Conservation (phyloP, 2,329 filamentous ascomycete species). For the Aspergillus phoenicis region DNA sequence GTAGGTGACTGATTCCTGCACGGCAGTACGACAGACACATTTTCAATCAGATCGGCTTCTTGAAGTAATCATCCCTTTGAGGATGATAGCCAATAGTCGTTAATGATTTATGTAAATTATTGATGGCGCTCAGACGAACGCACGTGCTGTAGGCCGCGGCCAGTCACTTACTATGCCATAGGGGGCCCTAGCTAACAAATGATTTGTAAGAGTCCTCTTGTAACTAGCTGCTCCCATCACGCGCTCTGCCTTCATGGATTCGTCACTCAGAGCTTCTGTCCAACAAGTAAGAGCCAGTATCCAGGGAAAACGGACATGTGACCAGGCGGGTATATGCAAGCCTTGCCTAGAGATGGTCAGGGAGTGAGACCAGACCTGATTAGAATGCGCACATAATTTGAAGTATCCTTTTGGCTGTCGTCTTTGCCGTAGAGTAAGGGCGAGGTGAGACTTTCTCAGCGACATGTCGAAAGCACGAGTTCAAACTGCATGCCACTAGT, state of each 20-base stretch:
- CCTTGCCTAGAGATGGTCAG: background rate
- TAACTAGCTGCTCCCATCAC: background rate
- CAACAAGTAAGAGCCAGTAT: background rate
- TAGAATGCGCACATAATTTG: background rate
- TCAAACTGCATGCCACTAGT: background rate
- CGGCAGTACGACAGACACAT: background rate
- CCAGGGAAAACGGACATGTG: conserved; percentile 1
- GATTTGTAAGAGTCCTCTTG: background rate
- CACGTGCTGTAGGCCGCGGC: background rate
- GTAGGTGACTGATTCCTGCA: background rate
- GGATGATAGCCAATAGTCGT: background rate
- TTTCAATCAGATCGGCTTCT: background rate
- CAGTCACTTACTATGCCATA: background rate
- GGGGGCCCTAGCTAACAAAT: background rate
- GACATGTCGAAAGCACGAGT: background rate
- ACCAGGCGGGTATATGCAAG: background rate
- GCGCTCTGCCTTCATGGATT: background rate
- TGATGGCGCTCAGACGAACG: background rate
- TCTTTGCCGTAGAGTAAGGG: background rate
- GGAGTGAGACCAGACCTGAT: conserved; percentile 3
- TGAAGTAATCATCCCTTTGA: no score
- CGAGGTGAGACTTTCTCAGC: background rate
- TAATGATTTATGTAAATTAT: background rate
- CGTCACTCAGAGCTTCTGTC: background rate
- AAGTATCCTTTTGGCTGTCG: background rate